Percentiles rank a stretch among this genome's conserved stretches.
phyloP scores from a whole-genome alignment of 495 filamentous ascomycete species.

The Aspergillus ellipticus region DNA sequence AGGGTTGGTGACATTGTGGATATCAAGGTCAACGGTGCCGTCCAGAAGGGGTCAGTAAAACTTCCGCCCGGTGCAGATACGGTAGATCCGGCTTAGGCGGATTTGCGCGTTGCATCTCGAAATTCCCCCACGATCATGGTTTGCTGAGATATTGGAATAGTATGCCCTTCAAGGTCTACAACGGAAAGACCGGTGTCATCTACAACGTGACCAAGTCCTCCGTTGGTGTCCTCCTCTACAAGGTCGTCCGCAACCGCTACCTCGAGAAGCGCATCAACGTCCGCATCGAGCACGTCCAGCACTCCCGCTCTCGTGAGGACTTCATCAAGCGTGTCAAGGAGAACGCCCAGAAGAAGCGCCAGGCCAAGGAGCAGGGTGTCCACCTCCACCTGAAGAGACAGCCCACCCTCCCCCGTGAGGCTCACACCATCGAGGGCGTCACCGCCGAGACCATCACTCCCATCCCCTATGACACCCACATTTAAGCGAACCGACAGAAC shows the following conservation, averaged over 20 bases:
- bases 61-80: conserved; percentile 15
- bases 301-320: conserved; percentile 89
- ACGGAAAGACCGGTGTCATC: conserved; percentile 96
- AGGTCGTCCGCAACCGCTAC: conserved; percentile 96
- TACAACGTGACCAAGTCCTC: conserved; percentile 97
- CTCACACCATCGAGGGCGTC: conserved; percentile 74
- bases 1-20: conserved; percentile 98
- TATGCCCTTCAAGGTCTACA: conserved; percentile 99
- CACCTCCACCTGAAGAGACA: conserved; percentile 90
- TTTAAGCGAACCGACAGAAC: conserved; percentile 61
- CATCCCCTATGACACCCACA: conserved; percentile 95
- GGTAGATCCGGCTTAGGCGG: conserved; percentile 13
- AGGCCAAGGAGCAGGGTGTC: conserved; percentile 85
- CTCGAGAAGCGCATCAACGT: conserved; percentile 99
- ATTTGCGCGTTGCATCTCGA: conserved; percentile 8
- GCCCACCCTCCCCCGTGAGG: conserved; percentile 73
- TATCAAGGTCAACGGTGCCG: conserved; percentile 93
- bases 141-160: conserved; percentile 48
- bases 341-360: conserved; percentile 84
- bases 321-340: conserved; percentile 95
- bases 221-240: conserved; percentile 98
- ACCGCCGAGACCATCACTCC: conserved; percentile 87
- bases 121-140: conserved; percentile 13
- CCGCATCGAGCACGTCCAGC: conserved; percentile 94
- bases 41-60: conserved; percentile 87